Base-by-base conservation (phyloP, 2,329 filamentous ascomycete species). In the Arthrobotrys pseudoclavata region DNA sequence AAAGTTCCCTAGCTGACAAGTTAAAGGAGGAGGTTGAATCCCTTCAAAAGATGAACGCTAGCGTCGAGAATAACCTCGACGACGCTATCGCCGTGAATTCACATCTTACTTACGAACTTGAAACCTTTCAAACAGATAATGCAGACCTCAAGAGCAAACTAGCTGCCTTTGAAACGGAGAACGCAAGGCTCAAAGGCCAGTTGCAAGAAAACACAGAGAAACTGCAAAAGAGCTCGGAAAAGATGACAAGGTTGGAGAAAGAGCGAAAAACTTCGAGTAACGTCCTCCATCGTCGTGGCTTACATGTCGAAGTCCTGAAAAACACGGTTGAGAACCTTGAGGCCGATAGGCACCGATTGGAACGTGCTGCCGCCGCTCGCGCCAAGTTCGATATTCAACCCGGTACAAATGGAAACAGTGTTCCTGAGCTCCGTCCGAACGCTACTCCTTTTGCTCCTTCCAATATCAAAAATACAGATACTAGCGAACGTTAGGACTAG, bases 311-410 rank as follows among this genome's bases (percentile, higher is more conserved):
- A 26, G 53, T 77, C 2, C 67, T 71, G 67, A 52, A 50, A 9
- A 71, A 71, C 13, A 57, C 61, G 1, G 71, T 77, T 24, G 31
- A 71, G 9, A 77, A 71, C 40, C 53, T 77, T 4, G 47, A 68
- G 24, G 47, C 60, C 18, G 67, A 77, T 9, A 71, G 68, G 1
- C 50, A 48, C 6, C 60, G 40, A 22, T 48, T 53, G 34, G 18
- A 77, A 45, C 22, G 24, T 20, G 67, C 61, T 6, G 45, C 34
- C 7, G 18, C 4, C 12, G 60, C 67, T 26, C 66, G 66, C n/a
- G 6, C 12, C 3, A 70, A 70, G 13, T 64, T 42, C 5, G 55
- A 18, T 13, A 22, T 7, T 22, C 40, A 20, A 20, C 3, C n/a
- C 0, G n/a, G 0, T 37, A 37, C 31, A 1, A n/a, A 13, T 22